Conservation (phyloP, 2,329 filamentous ascomycete species). For the Arthroderma uncinatum region DNA sequence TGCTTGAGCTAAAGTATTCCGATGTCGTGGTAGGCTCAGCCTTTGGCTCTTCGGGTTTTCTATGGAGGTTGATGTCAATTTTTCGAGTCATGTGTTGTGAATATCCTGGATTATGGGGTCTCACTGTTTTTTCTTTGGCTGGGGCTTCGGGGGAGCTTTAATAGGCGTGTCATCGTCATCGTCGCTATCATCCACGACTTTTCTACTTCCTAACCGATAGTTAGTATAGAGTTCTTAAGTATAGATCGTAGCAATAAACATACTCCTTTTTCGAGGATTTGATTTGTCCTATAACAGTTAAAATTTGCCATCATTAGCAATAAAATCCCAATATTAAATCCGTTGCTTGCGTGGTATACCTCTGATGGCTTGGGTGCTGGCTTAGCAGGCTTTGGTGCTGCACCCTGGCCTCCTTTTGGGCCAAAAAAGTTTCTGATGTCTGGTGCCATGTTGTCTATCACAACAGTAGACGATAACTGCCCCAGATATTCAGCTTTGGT, state of each 20-base stretch:
- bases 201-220: slow-evolving; percentile 40
- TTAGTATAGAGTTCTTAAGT: slow-evolving; percentile 6
- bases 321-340: slow-evolving; percentile 6
- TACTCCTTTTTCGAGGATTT: slow-evolving; percentile 28
- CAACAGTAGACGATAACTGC: neutral
- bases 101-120: slow-evolving; percentile 16
- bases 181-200: slow-evolving; percentile 69
- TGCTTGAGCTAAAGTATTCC: slow-evolving; percentile 48
- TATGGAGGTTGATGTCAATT: slow-evolving; percentile 15
- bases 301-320: slow-evolving; percentile 1
- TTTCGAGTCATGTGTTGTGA: neutral
- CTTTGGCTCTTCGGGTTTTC: slow-evolving; percentile 41
- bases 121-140: slow-evolving; percentile 39
- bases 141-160: slow-evolving; percentile 29
- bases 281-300: slow-evolving; percentile 20
- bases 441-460: slow-evolving; percentile 50
- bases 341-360: slow-evolving; percentile 21
- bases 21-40: slow-evolving; percentile 50
- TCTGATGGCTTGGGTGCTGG: slow-evolving; percentile 32
- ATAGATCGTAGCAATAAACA: slow-evolving; percentile 9
- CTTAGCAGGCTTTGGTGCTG: slow-evolving; percentile 40
- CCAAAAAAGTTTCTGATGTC: slow-evolving; percentile 91
- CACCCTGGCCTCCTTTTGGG: slow-evolving; percentile 54
- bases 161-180: slow-evolving; percentile 46
- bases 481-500: neutral